phyloP scores from a whole-genome alignment of 2,329 filamentous ascomycete genomes.

The Phialophora verrucosa region DNA sequence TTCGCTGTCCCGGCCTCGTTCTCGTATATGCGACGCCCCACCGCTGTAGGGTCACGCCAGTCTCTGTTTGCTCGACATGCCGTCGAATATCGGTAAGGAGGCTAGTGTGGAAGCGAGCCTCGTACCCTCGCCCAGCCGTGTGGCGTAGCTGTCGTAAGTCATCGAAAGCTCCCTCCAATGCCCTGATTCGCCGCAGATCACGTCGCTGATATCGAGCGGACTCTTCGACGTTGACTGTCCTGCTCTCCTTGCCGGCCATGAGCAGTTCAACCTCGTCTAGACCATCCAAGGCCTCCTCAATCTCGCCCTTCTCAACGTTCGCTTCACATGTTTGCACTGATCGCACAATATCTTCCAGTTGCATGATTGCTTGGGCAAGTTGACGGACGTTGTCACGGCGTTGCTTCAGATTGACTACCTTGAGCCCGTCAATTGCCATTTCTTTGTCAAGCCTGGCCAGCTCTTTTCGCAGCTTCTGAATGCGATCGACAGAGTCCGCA shows the following conservation, averaged over 20 bases:
- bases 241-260: slow-evolving; percentile 66
- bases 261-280: slow-evolving; percentile 80
- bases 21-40: slow-evolving; percentile 82
- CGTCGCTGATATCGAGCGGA: slow-evolving; percentile 44
- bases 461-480: slow-evolving; percentile 79
- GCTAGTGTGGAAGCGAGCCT: slow-evolving; percentile 76
- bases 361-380: slow-evolving; percentile 79
- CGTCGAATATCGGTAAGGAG: slow-evolving; percentile 78
- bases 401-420: slow-evolving; percentile 81
- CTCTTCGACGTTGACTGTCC: slow-evolving; percentile 35
- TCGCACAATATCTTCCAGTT: slow-evolving; percentile 78
- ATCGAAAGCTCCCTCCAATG: slow-evolving; percentile 77
- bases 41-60: slow-evolving; percentile 75
- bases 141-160: slow-evolving; percentile 77
- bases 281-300: slow-evolving; percentile 77
- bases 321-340: slow-evolving; percentile 77
- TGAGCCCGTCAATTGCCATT: slow-evolving; percentile 81
- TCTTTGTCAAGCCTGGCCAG: slow-evolving; percentile 81
- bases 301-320: slow-evolving; percentile 79
- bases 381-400: slow-evolving; percentile 83
- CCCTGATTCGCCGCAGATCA: slow-evolving; percentile 77
- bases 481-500: slow-evolving; percentile 85
- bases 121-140: slow-evolving; percentile 85
- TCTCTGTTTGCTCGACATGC: slow-evolving; percentile 77
- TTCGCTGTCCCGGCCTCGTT: slow-evolving; percentile 68